These are phyloP conservation scores for Santalum album DNA, from an alignment of 164 flowering plant genomes.

Conservation along the genomic window DNA sequence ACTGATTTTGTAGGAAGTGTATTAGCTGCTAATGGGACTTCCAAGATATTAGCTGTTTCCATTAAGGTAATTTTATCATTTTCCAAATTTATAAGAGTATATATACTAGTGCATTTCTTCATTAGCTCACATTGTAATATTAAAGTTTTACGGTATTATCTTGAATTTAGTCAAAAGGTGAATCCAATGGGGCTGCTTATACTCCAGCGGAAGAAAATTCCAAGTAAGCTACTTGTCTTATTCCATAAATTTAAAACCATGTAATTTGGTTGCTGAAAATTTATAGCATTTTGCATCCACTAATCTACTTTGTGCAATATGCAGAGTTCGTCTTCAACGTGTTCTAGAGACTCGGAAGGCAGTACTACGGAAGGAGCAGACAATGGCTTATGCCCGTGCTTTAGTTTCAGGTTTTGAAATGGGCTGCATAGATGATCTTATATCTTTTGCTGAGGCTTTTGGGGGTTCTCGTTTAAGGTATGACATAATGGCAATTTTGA, in stretches of 20 bases:
- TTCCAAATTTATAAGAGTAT: neutral
- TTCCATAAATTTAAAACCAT: too few species aligned
- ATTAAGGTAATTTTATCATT: slow-evolving; percentile 28
- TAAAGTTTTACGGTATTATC: slow-evolving; percentile 11
- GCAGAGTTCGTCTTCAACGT: slow-evolving; percentile 68
- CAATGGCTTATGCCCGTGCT: slow-evolving; percentile 92
- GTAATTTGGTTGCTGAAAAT: too few species aligned
- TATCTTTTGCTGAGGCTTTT: slow-evolving; percentile 71
- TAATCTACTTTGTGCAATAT: too few species aligned
- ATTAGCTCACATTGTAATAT: slow-evolving; percentile 1
- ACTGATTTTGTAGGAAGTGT: slow-evolving; percentile 17
- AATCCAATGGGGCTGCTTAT: slow-evolving; percentile 24
- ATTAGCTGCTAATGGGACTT: slow-evolving; percentile 22
- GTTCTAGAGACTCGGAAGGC: slow-evolving; percentile 67
- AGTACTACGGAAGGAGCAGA: slow-evolving; percentile 78
- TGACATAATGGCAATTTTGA: neutral
- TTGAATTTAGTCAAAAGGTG: slow-evolving; percentile 27
- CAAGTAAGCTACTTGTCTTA: slow-evolving; percentile 45
- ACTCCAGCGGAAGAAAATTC: slow-evolving; percentile 58
- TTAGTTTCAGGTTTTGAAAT: slow-evolving; percentile 74
- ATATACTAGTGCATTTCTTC: slow-evolving; percentile 4
- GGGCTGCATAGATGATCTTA: slow-evolving; percentile 52
- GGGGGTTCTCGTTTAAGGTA: slow-evolving; percentile 92
- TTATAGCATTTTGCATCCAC: too few species aligned
- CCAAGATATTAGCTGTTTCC: slow-evolving; percentile 23